phyloP scores from a whole-genome alignment of 768 basidiomycete genomes.

The Tricholoma furcatifolium region DNA sequence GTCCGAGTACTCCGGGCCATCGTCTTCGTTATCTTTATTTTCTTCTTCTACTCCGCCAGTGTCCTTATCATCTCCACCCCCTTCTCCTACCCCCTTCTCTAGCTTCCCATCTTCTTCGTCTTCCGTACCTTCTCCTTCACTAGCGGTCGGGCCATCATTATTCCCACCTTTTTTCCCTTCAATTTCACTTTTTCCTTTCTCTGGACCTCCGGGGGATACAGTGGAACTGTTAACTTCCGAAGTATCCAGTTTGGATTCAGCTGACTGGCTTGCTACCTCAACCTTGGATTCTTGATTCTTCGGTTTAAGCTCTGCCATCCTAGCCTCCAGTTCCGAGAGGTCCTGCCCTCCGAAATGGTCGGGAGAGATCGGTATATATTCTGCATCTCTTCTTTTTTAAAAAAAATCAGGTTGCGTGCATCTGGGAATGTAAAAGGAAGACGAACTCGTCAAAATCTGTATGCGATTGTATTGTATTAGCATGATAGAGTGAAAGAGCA shows the following conservation, averaged over 20 bases:
- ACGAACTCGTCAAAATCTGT: conserved; percentile 26
- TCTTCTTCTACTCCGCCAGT: not conserved
- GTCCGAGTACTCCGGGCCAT: not conserved
- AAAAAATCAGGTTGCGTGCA: not conserved
- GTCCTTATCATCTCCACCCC: not conserved
- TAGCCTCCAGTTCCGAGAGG: conserved; percentile 23
- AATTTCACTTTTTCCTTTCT: not conserved
- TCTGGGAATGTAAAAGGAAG: not conserved
- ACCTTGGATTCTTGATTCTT: not conserved
- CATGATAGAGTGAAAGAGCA: not conserved
- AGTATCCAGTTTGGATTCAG: not conserved
- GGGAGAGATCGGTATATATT: conserved; percentile 25
- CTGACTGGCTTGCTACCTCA: not conserved
- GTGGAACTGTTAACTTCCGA: not conserved
- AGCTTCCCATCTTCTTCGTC: not conserved
- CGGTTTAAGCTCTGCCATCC: conserved; percentile 11
- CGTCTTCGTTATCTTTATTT: not conserved
- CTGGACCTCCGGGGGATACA: not conserved
- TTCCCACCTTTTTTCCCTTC: not conserved
- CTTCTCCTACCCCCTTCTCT: not conserved
- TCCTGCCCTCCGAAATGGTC: conserved; percentile 29
- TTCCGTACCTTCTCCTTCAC: not conserved
- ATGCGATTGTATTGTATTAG: not conserved
- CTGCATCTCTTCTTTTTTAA: conserved; percentile 12
- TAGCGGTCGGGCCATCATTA: not conserved